phyloP scores from a whole-genome alignment of 768 basidiomycete genomes.

The Xerocomus brunneocitrinus region DNA sequence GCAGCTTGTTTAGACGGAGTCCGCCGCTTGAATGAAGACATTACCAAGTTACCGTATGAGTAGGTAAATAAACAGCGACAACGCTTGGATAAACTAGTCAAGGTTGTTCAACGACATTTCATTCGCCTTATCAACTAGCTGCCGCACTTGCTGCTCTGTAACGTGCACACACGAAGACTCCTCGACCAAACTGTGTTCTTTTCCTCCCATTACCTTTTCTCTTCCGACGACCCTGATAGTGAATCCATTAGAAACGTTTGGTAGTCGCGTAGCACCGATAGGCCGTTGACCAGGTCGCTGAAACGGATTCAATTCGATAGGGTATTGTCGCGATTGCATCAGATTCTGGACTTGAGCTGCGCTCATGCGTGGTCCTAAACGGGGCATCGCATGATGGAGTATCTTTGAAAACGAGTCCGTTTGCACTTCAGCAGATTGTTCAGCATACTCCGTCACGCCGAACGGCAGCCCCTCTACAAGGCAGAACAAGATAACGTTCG shows the following conservation, averaged over 20 bases:
- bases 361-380: conserved; percentile 21
- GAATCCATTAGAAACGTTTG: conserved; percentile 31
- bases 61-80: not conserved
- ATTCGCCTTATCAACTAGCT: conserved; percentile 13
- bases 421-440: conserved; percentile 33
- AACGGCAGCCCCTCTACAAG: conserved; percentile 27
- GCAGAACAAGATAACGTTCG: conserved; percentile 31
- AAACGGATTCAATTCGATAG: conserved; percentile 31
- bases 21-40: conserved; percentile 83
- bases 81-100: conserved; percentile 16
- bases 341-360: conserved; percentile 21
- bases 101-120: conserved; percentile 25
- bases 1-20: conserved; percentile 40
- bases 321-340: conserved; percentile 25
- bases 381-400: conserved; percentile 23
- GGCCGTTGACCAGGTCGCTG: conserved; percentile 31
- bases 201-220: conserved; percentile 4
- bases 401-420: conserved; percentile 28
- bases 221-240: conserved; percentile 26
- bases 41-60: conserved; percentile 24
- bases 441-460: conserved; percentile 35
- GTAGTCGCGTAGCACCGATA: conserved; percentile 23
- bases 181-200: not conserved
- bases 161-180: not conserved
- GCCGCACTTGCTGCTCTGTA: conserved; percentile 4